phyloP scores from a whole-genome alignment of 2,329 filamentous ascomycete species.

The Cytospora schulzeri region DNA sequence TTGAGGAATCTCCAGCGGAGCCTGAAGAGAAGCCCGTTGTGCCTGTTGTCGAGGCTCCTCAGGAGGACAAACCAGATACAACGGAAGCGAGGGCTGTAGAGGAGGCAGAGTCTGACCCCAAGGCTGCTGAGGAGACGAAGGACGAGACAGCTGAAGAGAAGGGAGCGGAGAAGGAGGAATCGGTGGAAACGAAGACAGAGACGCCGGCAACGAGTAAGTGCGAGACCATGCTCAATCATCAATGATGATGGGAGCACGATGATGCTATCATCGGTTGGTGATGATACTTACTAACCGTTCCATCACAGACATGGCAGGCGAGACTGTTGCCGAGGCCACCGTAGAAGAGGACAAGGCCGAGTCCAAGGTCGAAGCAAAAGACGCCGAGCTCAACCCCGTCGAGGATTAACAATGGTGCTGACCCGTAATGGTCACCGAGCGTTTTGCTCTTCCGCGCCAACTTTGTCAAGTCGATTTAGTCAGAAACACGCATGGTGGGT shows the following conservation, averaged over 20 bases:
- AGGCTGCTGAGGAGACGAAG: conserved; percentile 13
- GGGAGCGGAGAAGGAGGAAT: conserved; percentile 18
- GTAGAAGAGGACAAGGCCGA: conserved; percentile 40
- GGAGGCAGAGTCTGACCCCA: conserved; percentile 14
- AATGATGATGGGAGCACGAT: neutral
- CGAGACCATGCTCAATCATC: neutral
- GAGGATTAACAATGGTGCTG: conserved; percentile 19
- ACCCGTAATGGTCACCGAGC: neutral
- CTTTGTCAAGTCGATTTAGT: neutral
- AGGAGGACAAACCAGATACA: conserved; percentile 6
- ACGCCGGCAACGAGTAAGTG: conserved; percentile 29
- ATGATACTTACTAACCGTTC: conserved; percentile 38
- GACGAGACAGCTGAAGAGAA: conserved; percentile 30
- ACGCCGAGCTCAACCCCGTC: conserved; percentile 33
- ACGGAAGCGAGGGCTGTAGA: conserved; percentile 1
- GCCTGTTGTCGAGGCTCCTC: neutral
- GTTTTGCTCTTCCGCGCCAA: conserved; percentile 7
- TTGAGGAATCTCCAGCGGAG: neutral
- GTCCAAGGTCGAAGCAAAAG: conserved; percentile 39
- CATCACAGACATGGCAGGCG: conserved; percentile 43
- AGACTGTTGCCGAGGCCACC: conserved; percentile 44
- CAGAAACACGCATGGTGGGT: neutral
- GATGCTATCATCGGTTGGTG: conserved; percentile 9
- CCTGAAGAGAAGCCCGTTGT: conserved; percentile 15
- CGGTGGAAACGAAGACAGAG: conserved; percentile 23